Evolutionary conservation across 2,329 filamentous ascomycete species (phyloP), one percentile per base, ranked within the genome.

Genomic region (Aspergillus sp.): DNA sequence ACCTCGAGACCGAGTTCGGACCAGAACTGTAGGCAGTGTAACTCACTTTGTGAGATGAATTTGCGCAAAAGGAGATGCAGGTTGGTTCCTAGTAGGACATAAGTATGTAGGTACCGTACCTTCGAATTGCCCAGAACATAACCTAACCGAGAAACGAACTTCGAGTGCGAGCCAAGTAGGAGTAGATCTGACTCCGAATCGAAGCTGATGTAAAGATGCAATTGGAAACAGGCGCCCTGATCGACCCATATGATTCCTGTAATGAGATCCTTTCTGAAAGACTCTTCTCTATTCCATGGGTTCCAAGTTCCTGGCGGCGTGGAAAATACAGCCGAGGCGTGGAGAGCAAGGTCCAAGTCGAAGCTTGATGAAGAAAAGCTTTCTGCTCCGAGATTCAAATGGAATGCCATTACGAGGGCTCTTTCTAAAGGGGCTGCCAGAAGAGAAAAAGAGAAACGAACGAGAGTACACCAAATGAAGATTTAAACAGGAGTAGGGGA

Each of bases 1-100:
- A 67, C 59, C 6, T 52, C 54, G 26, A 75, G 69, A 14, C 68
- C 70, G 49, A 75, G 59, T 26, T 72, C 66, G 2, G 66, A 53
- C 74, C 74, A 77, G 32, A 73, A 56, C 75, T 77, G 31, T 6
- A 52, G 26, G 26, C 36, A 42, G 16, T 6, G 14, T 14, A 1
- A 42, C 7, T 16, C 36, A 42, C 14, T 36, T 36, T 36, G 32
- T n/a, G 14, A n/a, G 36, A 42, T 42, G 4, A 16, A n/a, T 42
- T 20, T 20, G 20, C 20, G 20, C 20, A 20, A 12, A 32, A 32
- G 31, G 26, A 32, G 31, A 36, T 3, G 3, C 32, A 12, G 18
- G 1, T 9, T n/a, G 6, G 36, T 42, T 42, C 14, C 16, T 16
- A 5, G 11, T 16, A 4, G 11, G 12, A 16, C 3, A 42, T 14